These are phyloP conservation scores for Aspergillus affinis DNA, from an alignment of 495 filamentous ascomycete species.

Conservation along the genomic window DNA sequence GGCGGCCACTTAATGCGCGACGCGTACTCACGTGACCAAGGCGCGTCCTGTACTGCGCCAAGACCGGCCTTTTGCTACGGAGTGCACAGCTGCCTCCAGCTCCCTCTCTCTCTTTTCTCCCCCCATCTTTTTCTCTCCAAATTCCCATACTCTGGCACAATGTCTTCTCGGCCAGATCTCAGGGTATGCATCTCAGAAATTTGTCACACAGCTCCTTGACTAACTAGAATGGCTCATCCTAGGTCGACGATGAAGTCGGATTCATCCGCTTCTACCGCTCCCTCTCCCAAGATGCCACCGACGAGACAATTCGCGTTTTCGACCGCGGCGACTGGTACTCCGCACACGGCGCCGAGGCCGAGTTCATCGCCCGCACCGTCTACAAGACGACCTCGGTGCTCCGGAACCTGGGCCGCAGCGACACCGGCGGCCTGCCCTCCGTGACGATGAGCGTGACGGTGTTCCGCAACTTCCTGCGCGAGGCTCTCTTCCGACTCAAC, in stretches of 20 bases:
- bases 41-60: slow-evolving; percentile 27
- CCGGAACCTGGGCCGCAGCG: slow-evolving; percentile 79
- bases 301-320: slow-evolving; percentile 74
- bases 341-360: slow-evolving; percentile 87
- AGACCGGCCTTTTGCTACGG: slow-evolving; percentile 4
- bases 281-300: slow-evolving; percentile 66
- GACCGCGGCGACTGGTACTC: slow-evolving; percentile 95
- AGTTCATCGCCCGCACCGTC: slow-evolving; percentile 89
- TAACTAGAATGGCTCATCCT: slow-evolving; percentile 1
- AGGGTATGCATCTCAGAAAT: slow-evolving; percentile 56
- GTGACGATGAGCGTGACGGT: slow-evolving; percentile 93
- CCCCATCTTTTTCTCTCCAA: background rate
- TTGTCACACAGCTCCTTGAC: background rate
- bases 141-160: slow-evolving; percentile 41
- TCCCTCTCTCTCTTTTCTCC: slow-evolving; percentile 3
- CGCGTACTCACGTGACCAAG: slow-evolving; percentile 42
- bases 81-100: slow-evolving; percentile 4
- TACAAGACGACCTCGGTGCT: slow-evolving; percentile 98
- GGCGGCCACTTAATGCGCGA: slow-evolving; percentile 33
- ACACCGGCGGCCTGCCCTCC: slow-evolving; percentile 79
- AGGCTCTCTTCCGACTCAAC: slow-evolving; percentile 86
- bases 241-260: slow-evolving; percentile 94
- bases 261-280: slow-evolving; percentile 94
- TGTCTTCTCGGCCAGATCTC: slow-evolving; percentile 89
- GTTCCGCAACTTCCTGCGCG: slow-evolving; percentile 92